A percentile compares a stretch with the other conserved stretches of the same genome.
Evolutionary conservation across 805 yeast species (phyloP).

Genomic region (Zygosaccharomyces pseudorouxii): DNA sequence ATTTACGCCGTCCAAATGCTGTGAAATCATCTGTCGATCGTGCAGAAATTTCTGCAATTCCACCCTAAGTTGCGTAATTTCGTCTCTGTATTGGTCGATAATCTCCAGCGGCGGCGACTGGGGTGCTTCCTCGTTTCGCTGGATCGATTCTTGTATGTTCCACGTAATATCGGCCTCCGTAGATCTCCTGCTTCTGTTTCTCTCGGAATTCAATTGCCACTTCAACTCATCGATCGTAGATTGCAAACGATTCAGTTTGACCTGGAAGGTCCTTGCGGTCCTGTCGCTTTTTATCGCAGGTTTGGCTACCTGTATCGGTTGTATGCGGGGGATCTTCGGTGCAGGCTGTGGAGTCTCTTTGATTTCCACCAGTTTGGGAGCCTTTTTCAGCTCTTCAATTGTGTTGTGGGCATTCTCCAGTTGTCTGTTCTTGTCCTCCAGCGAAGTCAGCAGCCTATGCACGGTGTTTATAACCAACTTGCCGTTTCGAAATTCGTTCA

Average conservation of each 20-base stretch:
- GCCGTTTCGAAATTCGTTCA: slow-evolving; percentile 12
- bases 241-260: slow-evolving; percentile 14
- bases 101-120: not conserved
- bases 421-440: slow-evolving; percentile 15
- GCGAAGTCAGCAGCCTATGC: slow-evolving; percentile 18
- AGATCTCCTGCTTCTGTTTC: slow-evolving; percentile 5
- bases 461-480: slow-evolving; percentile 22
- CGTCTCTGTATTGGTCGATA: slow-evolving; percentile 6
- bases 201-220: slow-evolving; percentile 6
- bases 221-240: slow-evolving; percentile 15
- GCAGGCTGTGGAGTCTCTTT: not conserved
- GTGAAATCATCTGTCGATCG: not conserved
- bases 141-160: slow-evolving; percentile 1
- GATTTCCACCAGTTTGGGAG: not conserved
- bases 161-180: not conserved
- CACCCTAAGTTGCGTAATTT: slow-evolving; percentile 4
- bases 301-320: slow-evolving; percentile 1
- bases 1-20: slow-evolving; percentile 12
- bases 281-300: not conserved
- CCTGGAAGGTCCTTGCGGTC: slow-evolving; percentile 10
- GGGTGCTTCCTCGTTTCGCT: not conserved
- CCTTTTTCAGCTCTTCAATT: not conserved
- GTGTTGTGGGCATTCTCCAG: slow-evolving; percentile 7
- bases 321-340: not conserved
- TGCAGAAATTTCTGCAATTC: not conserved